Percentiles rank a stretch among this genome's conserved stretches.
Evolutionary conservation across 345 rosid species (phyloP).

Genomic region (Boechera retrofracta): DNA sequence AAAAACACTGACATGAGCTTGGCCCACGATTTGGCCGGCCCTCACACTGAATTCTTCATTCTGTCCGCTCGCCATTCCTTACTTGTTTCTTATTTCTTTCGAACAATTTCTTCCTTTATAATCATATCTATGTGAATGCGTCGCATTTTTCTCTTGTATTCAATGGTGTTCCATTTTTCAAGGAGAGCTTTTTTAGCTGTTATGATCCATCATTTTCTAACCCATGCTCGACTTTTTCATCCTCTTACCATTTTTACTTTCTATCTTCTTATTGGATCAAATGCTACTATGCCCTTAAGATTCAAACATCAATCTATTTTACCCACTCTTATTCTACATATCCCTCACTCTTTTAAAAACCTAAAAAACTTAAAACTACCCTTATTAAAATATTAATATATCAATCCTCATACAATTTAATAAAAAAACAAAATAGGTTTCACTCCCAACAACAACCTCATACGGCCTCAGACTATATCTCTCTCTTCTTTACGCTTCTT

Average conservation of each 20-base stretch:
- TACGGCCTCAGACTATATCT: no score
- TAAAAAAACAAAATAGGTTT: no score
- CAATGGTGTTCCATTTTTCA: conserved; percentile 30
- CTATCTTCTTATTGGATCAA: no score
- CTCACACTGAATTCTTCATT: conserved; percentile 36
- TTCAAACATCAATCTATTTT: no score
- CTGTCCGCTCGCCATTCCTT: conserved; percentile 43
- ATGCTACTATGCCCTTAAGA: no score
- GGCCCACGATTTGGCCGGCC: conserved; percentile 47
- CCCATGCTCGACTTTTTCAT: conserved; percentile 22
- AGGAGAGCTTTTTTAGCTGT: conserved; percentile 13
- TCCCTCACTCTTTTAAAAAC: no score
- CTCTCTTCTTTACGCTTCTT: no score
- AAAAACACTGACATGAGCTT: conserved; percentile 39
- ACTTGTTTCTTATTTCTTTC: conserved; percentile 27
- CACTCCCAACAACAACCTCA: no score
- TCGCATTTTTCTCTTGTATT: not conserved
- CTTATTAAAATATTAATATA: no score
- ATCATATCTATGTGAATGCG: conserved; percentile 5
- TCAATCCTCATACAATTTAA: no score
- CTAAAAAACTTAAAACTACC: no score
- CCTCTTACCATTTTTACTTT: not conserved
- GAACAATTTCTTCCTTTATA: not conserved
- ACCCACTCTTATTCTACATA: no score
- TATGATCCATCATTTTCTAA: conserved; percentile 38